Evolutionary conservation across 176 grass and related monocot species (phyloP).

Genomic region (Alopecurus myosuroides): DNA sequence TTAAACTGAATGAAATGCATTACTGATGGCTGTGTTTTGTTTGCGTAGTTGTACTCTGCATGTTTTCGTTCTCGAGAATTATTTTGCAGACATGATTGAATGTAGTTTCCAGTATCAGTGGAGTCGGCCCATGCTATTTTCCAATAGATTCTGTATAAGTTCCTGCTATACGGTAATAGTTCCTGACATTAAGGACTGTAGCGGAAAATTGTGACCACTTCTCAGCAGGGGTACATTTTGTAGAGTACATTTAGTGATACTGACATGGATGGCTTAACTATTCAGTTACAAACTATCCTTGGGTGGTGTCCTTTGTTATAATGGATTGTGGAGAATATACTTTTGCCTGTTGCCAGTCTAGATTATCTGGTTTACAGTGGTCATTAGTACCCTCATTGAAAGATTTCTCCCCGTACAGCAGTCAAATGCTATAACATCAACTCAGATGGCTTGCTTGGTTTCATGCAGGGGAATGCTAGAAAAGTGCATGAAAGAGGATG

Average conservation of each 20-base stretch:
- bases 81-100: not conserved
- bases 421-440: not conserved
- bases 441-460: slow-evolving; percentile 19
- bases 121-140: not conserved
- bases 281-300: slow-evolving; percentile 71
- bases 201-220: not conserved
- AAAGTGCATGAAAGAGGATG: slow-evolving; percentile 73
- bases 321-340: slow-evolving; percentile 12
- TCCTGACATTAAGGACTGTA: not conserved
- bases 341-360: slow-evolving; percentile 3
- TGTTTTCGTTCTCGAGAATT: slow-evolving; percentile 3
- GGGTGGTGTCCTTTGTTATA: slow-evolving; percentile 70
- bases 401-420: not conserved
- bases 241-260: no score
- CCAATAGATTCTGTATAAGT: not conserved
- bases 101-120: not conserved
- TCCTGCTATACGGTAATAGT: not conserved
- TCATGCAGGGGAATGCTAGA: slow-evolving; percentile 92
- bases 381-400: not conserved
- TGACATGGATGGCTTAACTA: slow-evolving; percentile 60
- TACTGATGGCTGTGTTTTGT: not conserved
- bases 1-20: not conserved
- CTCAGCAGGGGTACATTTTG: no score
- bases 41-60: not conserved
- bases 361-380: not conserved